Percentiles rank a stretch among this genome's conserved stretches.
Evolutionary conservation across 164 flowering plant species (phyloP).

Genomic region (Berberis vulgaris): DNA sequence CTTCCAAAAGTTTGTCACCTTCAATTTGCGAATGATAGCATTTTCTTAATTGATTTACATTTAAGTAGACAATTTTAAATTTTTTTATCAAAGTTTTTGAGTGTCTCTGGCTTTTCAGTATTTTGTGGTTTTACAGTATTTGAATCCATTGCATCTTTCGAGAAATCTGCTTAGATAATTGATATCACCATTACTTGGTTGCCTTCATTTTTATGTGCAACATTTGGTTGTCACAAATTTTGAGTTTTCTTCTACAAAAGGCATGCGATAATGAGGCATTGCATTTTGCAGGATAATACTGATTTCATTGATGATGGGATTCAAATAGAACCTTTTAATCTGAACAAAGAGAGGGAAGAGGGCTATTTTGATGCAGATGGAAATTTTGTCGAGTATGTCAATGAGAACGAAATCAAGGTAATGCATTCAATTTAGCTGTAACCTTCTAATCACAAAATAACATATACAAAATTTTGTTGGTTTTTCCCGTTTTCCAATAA

Average conservation of each 20-base stretch:
- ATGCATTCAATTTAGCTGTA: background rate
- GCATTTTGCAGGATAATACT: slow-evolving; percentile 58
- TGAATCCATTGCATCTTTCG: background rate
- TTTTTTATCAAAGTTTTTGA: too few species aligned
- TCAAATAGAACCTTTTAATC: slow-evolving; percentile 77
- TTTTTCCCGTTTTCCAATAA: background rate
- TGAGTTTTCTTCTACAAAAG: slow-evolving; percentile 13
- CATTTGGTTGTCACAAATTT: slow-evolving; percentile 15
- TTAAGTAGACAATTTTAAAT: too few species aligned
- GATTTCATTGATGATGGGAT: slow-evolving; percentile 68
- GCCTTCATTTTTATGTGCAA: background rate
- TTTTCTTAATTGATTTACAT: too few species aligned
- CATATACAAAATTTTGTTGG: background rate
- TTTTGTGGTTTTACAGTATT: too few species aligned
- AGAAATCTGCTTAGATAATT: background rate
- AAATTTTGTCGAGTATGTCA: slow-evolving; percentile 79
- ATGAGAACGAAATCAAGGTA: slow-evolving; percentile 63
- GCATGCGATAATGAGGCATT: slow-evolving; percentile 13
- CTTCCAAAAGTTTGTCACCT: too few species aligned
- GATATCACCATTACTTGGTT: background rate
- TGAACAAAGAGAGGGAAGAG: slow-evolving; percentile 81
- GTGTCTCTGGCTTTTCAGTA: background rate
- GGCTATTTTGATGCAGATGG: slow-evolving; percentile 87
- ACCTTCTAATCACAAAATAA: background rate
- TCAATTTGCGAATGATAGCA: too few species aligned